These are phyloP conservation scores for Akanthomyces muscarius DNA, from an alignment of 2,329 filamentous ascomycete genomes.

Conservation along the genomic window DNA sequence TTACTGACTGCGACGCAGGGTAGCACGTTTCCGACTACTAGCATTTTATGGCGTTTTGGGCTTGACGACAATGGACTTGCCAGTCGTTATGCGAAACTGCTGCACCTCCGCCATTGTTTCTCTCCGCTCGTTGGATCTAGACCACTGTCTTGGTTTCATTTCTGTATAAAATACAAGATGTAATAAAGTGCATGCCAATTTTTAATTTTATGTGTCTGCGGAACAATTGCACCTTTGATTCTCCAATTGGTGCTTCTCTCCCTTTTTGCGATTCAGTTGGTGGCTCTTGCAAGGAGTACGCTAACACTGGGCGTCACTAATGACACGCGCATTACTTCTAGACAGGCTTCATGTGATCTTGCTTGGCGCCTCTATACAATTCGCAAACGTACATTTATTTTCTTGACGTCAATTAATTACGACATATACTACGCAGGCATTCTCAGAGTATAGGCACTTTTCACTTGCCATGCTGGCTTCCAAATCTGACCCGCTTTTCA, in stretches of 20 bases:
- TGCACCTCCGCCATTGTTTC: not conserved
- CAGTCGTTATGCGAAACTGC: not conserved
- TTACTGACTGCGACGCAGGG: not conserved
- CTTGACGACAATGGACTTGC: not conserved
- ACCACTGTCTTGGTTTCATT: not conserved
- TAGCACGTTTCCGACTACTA: constrained; percentile 30
- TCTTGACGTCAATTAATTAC: too few species aligned
- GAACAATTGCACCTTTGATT: not conserved
- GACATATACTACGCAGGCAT: not conserved
- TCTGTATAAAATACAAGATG: not conserved
- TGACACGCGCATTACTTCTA: not conserved
- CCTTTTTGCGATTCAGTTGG: not conserved
- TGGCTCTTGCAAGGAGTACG: not conserved
- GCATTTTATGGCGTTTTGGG: constrained; percentile 7
- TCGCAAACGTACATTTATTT: too few species aligned
- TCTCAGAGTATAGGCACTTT: not conserved
- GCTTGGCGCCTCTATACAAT: too few species aligned
- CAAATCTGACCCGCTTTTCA: constrained; percentile 13
- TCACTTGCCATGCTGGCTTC: not conserved
- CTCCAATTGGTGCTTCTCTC: not conserved
- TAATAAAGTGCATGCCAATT: not conserved
- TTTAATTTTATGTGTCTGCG: not conserved
- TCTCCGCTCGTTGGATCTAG: constrained; percentile 13
- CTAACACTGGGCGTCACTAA: not conserved
- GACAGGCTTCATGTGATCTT: too few species aligned